Base-by-base conservation (phyloP, 345 rosid species). In the Raphanus sativus region DNA sequence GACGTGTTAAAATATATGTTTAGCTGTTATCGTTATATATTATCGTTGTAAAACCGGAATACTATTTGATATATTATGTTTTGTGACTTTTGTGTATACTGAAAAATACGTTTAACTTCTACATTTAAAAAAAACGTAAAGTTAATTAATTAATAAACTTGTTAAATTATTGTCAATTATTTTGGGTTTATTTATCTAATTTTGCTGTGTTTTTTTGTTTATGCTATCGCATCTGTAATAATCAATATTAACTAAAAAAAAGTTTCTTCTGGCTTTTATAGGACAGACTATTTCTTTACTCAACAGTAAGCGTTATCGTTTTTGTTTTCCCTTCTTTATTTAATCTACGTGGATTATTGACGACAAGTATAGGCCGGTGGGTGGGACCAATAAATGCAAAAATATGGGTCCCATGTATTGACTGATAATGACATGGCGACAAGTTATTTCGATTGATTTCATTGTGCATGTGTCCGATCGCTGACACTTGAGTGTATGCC, bases 381-480 rank as follows among this genome's bases (percentile, higher is more conserved):
- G 30, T 74, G 58, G 78, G 78, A 26, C 81, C 50, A 29, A 10
- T 0, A 79, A n/a, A 3, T 52, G 74, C 36, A 36, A 24, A 63
- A 36, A 8, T 15, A 2, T 64, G 75, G 75, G 70, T 0, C 70
- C 75, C 68, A 42, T 5, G 12, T 13, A 0, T 34, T 25, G 67
- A 56, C 62, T 21, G 74, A 73, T 78, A 74, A 54, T 79, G 82
- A 79, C 78, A 75, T 79, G 78, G 75, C 71, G 75, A 74, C 79
- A 73, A 67, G 67, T 62, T 67, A 17, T 62, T 32, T 45, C 54
- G 63, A 62, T 26, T 8, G 63, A 52, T 62, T 74, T 52, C 38
- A 50, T 62, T 62, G 25, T 52, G 42, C 36, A 32, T 76, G 58
- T 55, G 12, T 63, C 61, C 10, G 65, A 74, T 61, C 33, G 65